phyloP scores from a whole-genome alignment of 2,329 filamentous ascomycete species.

The Pochonia chlamydosporia region DNA sequence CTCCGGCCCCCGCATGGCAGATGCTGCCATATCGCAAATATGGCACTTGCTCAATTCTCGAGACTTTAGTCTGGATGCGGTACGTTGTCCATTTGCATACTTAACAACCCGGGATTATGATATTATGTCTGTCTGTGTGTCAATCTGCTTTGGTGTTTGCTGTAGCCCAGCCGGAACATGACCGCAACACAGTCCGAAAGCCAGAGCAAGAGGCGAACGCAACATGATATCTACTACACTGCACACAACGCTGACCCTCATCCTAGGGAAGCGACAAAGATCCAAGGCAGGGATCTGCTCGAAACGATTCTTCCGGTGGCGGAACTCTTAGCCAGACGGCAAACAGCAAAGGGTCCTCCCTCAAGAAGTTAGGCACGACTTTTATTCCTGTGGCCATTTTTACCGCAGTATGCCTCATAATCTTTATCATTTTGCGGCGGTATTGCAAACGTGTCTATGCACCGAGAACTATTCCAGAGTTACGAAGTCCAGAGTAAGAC shows the following conservation, averaged over 20 bases:
- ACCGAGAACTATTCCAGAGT: constrained; percentile 42
- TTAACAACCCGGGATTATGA: no score
- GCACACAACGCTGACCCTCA: not conserved
- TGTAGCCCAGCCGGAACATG: no score
- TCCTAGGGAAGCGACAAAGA: constrained; percentile 15
- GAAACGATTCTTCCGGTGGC: constrained; percentile 23
- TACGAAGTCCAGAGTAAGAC: constrained; percentile 38
- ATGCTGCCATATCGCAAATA: not conserved
- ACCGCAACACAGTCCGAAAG: no score
- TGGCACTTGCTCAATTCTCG: constrained; percentile 6
- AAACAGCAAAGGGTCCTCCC: constrained; percentile 27
- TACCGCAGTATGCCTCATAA: constrained; percentile 40
- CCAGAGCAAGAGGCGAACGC: not conserved
- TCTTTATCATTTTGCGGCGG: constrained; percentile 45
- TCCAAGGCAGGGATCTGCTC: constrained; percentile 27
- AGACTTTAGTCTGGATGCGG: constrained; percentile 4
- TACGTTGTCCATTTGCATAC: no score
- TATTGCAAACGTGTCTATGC: constrained; percentile 47
- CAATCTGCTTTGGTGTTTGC: no score
- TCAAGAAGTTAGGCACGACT: constrained; percentile 38
- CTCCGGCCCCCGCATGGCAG: not conserved
- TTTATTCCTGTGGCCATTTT: constrained; percentile 49
- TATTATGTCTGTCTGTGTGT: no score
- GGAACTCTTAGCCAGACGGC: constrained; percentile 29
- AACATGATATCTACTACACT: not conserved